Evolutionary conservation across 1,284 basidiomycete genomes (phyloP), one percentile per base, ranked within the genome.

Genomic region (Ganoderma leucocontextum): DNA sequence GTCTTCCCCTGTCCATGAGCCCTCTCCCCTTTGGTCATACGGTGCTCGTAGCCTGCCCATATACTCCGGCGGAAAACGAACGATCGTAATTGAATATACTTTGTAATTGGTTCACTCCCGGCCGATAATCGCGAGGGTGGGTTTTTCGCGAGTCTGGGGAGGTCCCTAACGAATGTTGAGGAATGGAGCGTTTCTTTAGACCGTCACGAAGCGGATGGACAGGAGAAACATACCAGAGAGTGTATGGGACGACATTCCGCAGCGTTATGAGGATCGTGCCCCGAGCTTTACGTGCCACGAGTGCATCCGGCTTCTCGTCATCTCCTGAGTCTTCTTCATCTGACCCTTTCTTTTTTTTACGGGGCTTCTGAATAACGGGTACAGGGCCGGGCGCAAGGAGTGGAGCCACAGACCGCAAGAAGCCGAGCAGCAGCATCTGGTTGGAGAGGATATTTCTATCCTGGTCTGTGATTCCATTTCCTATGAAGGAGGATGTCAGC

Each of bases 381-480:
- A 85, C 77, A 4, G 85, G 80, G 29, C 95, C 95, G 4, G 78
- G 76, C 7, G 84, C 85, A 9, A 99, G 83, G 25, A 93, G 82
- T 1, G 86, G 82, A 0, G 89, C 84, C 13, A 90, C 93, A 12
- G 93, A 94, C 19, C 90, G 86, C 60, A 99, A 82, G 77, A 98
- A 98, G 2, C 89, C 90, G 29, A 98, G 85, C 22, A 99, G 82
- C n/a, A 98, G 85, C 25, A 91, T 78, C 78, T 99, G 97, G 80
- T 99, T 99, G 12, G 93, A 91, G 15, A 95, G 83, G 67, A 99
- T 93, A 80, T 99, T 99, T 63, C 97, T 89, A 75, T 96, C 92
- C 81, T 97, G 95, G 78, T 99, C 96, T 57, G 95, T 90, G 73
- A 99, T 97, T 0, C 97, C 95, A 73, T 93, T 95, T 38, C 96